A percentile compares a stretch with the other conserved stretches of the same genome.
Conservation (phyloP, 192 early-diverging fungal species). For the Dissophora ornata region DNA sequence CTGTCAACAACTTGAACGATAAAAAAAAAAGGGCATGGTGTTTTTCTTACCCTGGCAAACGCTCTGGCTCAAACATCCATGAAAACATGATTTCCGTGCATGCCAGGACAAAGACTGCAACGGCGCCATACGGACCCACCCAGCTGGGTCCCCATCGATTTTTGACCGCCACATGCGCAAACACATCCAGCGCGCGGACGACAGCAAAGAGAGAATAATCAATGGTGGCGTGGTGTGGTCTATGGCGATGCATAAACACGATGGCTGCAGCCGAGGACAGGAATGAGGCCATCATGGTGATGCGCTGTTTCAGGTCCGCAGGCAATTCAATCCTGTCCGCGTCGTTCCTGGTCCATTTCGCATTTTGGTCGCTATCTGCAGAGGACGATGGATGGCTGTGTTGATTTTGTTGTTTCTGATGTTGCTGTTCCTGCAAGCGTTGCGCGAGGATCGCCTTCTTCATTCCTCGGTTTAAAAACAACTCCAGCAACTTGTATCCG, state of each 20-base stretch:
- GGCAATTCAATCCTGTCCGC: constrained; percentile 20
- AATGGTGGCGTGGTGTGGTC: constrained; percentile 54
- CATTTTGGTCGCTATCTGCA: not conserved
- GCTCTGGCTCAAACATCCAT: constrained; percentile 66
- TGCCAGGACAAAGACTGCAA: constrained; percentile 60
- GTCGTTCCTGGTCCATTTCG: constrained; percentile 22
- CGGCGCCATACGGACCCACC: constrained; percentile 59
- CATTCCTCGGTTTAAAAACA: constrained; percentile 34
- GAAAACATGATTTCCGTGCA: constrained; percentile 73
- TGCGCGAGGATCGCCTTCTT: constrained; percentile 44
- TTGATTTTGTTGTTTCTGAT: not conserved
- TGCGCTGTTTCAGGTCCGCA: constrained; percentile 26
- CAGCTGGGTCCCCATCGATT: constrained; percentile 57
- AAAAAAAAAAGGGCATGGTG: too few relatives aligned
- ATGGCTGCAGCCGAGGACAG: constrained; percentile 53
- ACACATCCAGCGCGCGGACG: constrained; percentile 63
- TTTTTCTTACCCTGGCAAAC: constrained; percentile 60
- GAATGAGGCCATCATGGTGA: constrained; percentile 52
- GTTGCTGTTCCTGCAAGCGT: constrained; percentile 20
- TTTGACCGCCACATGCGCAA: constrained; percentile 59
- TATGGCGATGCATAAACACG: constrained; percentile 52
- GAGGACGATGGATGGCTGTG: not conserved
- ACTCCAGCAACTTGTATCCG: constrained; percentile 37
- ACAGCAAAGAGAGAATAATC: constrained; percentile 70
- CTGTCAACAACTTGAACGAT: too few relatives aligned